phyloP scores from a whole-genome alignment of 2,329 filamentous ascomycete genomes.

The Scytalidium lignicola region DNA sequence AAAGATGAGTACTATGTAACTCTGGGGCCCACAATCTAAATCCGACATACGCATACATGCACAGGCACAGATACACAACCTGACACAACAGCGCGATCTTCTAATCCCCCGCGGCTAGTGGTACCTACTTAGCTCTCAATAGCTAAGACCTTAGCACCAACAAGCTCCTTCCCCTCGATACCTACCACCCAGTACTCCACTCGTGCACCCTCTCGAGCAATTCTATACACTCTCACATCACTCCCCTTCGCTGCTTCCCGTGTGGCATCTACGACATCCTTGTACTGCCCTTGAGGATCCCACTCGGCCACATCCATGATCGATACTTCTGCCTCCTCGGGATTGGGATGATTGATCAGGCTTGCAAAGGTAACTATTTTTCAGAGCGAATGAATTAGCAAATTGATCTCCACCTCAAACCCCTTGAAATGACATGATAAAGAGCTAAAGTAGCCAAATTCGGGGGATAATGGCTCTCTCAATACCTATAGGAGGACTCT shows the following conservation, averaged over 20 bases:
- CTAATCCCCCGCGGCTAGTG: neutral
- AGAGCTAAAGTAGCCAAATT: neutral
- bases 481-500: no score
- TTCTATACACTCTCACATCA: constrained; percentile 70
- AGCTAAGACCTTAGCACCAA: constrained; percentile 73
- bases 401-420: neutral
- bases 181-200: constrained; percentile 78
- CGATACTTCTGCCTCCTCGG: constrained; percentile 51
- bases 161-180: constrained; percentile 55
- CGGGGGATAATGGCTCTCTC: no score
- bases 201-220: constrained; percentile 57
- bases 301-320: constrained; percentile 67
- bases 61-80: constrained; percentile 1
- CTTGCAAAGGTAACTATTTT: constrained; percentile 61
- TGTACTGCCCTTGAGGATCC: constrained; percentile 68
- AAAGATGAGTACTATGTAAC: no score
- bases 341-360: constrained; percentile 55
- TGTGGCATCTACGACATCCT: constrained; percentile 63
- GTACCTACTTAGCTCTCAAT: constrained; percentile 62
- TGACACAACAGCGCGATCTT: neutral
- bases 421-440: neutral
- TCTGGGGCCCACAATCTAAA: no score
- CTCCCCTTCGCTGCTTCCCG: constrained; percentile 54
- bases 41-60: neutral
- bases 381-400: neutral